Evolutionary conservation across 441 rosid genomes (phyloP).

Genomic region (Bruguiera hainesii): DNA sequence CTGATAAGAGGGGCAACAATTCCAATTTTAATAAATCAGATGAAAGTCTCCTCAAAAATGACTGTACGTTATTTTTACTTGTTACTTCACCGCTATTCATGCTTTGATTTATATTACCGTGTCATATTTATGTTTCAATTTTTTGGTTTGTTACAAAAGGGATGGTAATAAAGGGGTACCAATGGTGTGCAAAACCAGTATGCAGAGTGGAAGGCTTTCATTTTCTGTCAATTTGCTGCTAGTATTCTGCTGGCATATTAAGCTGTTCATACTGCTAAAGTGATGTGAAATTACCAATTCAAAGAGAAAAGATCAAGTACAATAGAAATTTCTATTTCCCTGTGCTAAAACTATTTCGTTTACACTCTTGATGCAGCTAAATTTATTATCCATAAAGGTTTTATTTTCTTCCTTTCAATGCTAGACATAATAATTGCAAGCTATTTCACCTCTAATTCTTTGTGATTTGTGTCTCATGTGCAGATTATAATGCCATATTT

Average conservation of each 20-base stretch:
- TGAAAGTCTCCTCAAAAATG: slow-evolving; percentile 72
- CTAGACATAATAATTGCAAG: not conserved
- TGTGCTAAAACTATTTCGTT: too few species aligned
- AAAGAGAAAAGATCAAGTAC: too few species aligned
- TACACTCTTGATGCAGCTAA: too few species aligned
- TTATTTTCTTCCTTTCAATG: not conserved
- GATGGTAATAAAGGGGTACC: too few species aligned
- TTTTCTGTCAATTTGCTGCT: too few species aligned
- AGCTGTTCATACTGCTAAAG: too few species aligned
- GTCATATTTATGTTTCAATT: not conserved
- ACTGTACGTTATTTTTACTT: slow-evolving; percentile 39
- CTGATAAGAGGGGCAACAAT: slow-evolving; percentile 59
- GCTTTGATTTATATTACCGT: not conserved
- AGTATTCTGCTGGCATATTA: too few species aligned
- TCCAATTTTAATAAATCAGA: slow-evolving; percentile 75
- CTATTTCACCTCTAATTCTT: not conserved
- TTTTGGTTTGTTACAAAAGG: not conserved
- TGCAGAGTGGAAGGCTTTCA: too few species aligned
- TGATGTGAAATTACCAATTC: too few species aligned
- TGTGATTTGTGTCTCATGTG: slow-evolving; percentile 30
- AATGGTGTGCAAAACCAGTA: too few species aligned
- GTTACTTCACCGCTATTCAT: not conserved
- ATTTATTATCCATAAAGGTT: too few species aligned
- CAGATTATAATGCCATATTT: slow-evolving; percentile 66
- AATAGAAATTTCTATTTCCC: too few species aligned